These are phyloP conservation scores for Leishmania gerbilli DNA, from an alignment of 208 protist species.

Conservation along the genomic window DNA sequence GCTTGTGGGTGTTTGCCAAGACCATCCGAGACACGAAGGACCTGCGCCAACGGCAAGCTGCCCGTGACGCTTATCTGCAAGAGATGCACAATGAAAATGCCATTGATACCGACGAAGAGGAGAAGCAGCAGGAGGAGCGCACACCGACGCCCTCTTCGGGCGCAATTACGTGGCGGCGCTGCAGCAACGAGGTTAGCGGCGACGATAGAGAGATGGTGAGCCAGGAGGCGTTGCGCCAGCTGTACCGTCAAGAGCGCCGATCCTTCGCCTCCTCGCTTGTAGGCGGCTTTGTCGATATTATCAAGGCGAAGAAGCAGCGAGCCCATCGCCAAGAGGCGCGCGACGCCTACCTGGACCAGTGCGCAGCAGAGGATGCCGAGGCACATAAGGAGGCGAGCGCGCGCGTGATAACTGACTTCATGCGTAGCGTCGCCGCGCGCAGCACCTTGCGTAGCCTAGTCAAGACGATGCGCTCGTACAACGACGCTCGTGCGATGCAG, in stretches of 20 bases:
- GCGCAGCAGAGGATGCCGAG: slow-evolving; percentile 6
- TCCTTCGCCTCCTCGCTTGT: not conserved
- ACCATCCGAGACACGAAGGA: slow-evolving; percentile 6
- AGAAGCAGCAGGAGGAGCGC: not conserved
- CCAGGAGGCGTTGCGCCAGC: not conserved
- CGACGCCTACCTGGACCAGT: slow-evolving; percentile 24
- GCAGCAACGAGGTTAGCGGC: not conserved
- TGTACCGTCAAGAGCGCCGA: slow-evolving; percentile 11
- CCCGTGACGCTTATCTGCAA: slow-evolving; percentile 10
- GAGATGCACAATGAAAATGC: not conserved
- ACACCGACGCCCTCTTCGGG: not conserved
- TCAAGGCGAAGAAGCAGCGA: slow-evolving; percentile 27
- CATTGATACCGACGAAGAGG: not conserved
- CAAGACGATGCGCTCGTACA: slow-evolving; percentile 12
- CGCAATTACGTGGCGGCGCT: not conserved
- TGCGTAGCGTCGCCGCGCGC: slow-evolving; percentile 26
- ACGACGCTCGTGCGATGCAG: slow-evolving; percentile 23
- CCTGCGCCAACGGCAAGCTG: slow-evolving; percentile 12
- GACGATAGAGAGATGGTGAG: not conserved
- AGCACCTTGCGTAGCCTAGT: slow-evolving; percentile 7
- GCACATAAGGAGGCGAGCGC: slow-evolving; percentile 23
- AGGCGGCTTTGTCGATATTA: slow-evolving; percentile 6
- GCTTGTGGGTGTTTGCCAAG: slow-evolving; percentile 13
- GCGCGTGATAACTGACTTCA: slow-evolving; percentile 24
- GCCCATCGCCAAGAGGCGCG: slow-evolving; percentile 13